phyloP scores from a whole-genome alignment of 176 grass and related monocot genomes.

The Raddia guianensis region DNA sequence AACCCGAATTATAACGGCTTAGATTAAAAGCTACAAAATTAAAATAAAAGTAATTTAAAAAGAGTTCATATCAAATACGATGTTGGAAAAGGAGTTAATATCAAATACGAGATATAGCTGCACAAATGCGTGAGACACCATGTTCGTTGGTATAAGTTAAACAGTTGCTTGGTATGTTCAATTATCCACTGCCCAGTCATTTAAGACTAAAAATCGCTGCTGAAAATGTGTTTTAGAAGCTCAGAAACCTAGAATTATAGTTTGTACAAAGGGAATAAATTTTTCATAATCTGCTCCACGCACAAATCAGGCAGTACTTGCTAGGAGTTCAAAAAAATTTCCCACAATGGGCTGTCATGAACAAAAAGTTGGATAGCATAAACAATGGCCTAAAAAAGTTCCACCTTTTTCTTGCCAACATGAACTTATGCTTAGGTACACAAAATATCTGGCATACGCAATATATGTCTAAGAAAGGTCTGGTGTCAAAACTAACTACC shows the following conservation, averaged over 20 bases:
- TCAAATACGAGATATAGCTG: no score
- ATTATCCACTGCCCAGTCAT: background rate
- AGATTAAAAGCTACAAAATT: no score
- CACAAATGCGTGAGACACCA: no score
- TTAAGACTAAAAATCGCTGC: background rate
- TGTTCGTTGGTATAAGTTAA: background rate
- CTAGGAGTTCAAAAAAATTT: background rate
- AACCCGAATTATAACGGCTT: no score
- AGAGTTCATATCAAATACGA: no score
- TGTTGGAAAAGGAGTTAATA: no score
- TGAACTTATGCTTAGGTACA: background rate
- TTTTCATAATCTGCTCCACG: background rate
- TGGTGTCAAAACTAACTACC: background rate
- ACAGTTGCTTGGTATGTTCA: background rate
- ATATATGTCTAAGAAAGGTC: background rate
- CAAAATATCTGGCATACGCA: background rate
- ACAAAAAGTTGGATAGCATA: background rate
- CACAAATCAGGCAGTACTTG: background rate
- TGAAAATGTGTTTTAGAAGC: slow-evolving; percentile 9
- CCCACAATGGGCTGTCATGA: background rate
- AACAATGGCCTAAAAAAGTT: background rate
- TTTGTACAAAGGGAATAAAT: background rate
- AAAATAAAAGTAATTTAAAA: no score
- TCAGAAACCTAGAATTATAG: background rate
- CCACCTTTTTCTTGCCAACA: background rate